These are phyloP conservation scores for Cercospora zeae-maydis DNA, from an alignment of 2,329 filamentous ascomycete species.

Conservation along the genomic window DNA sequence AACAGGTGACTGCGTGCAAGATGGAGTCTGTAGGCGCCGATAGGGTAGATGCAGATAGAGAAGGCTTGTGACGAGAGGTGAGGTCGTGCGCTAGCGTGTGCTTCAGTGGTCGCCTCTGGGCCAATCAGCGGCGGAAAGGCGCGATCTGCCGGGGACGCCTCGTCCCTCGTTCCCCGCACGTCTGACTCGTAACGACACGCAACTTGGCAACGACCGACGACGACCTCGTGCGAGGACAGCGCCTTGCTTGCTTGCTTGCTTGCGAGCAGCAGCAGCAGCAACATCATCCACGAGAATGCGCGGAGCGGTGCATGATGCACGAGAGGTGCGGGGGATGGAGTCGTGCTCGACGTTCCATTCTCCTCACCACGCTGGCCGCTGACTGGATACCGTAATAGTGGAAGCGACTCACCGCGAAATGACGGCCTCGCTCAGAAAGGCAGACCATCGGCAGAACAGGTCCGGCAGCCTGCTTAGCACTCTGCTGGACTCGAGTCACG, in stretches of 20 bases:
- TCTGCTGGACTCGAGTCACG: slow-evolving; percentile 12
- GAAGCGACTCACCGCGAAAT: slow-evolving; percentile 23
- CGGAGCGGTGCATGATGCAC: background rate
- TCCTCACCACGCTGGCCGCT: background rate
- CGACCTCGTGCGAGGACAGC: too few relatives aligned
- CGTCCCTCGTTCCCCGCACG: background rate
- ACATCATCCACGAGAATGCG: background rate
- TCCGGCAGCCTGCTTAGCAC: slow-evolving; percentile 11
- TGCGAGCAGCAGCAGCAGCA: background rate
- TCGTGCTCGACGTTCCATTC: background rate
- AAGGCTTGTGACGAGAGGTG: slow-evolving; percentile 15
- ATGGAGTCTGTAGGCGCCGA: slow-evolving; percentile 20
- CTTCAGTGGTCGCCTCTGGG: background rate
- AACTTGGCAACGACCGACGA: background rate
- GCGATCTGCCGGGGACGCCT: background rate
- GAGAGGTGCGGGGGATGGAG: background rate
- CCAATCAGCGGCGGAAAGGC: background rate
- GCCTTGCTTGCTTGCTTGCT: too few relatives aligned
- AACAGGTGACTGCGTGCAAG: slow-evolving; percentile 20
- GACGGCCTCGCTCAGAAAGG: background rate
- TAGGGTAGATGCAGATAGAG: slow-evolving; percentile 16
- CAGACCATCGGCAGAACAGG: background rate
- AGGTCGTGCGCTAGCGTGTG: background rate
- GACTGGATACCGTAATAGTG: slow-evolving; percentile 24
- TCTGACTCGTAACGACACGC: background rate